phyloP scores from a whole-genome alignment of 2,329 filamentous ascomycete species.

The Botrytis elliptica region DNA sequence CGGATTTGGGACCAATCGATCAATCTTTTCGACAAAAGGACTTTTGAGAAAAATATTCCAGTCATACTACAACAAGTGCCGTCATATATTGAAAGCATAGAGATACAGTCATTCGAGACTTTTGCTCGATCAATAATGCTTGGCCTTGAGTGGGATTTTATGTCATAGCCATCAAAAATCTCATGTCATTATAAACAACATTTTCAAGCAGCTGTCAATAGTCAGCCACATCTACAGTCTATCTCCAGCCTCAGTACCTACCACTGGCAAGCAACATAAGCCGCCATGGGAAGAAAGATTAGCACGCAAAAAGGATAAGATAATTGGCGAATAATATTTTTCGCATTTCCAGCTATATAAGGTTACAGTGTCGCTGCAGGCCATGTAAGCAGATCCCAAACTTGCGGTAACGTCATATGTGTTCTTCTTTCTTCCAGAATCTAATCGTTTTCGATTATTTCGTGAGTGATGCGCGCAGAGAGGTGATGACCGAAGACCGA shows the following conservation, averaged over 20 bases:
- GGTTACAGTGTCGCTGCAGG: background rate
- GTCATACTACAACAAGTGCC: background rate
- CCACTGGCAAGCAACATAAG: background rate
- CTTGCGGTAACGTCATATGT: background rate
- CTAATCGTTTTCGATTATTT: background rate
- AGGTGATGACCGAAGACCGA: background rate
- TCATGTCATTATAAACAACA: conserved; percentile 5
- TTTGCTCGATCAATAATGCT: background rate
- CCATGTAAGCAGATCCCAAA: background rate
- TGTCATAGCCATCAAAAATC: background rate
- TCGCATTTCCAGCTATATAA: background rate
- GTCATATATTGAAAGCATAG: background rate
- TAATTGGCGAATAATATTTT: background rate
- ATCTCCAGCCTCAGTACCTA: background rate
- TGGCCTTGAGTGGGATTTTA: background rate
- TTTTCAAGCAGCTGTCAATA: conserved; percentile 1
- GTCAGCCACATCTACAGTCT: conserved; percentile 1
- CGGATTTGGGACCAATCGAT: background rate
- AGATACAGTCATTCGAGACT: background rate
- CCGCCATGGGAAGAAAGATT: background rate
- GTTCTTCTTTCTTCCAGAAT: background rate
- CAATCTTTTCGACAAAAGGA: background rate
- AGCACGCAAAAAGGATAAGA: background rate
- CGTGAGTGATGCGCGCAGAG: background rate
- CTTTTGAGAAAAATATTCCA: background rate